Evolutionary conservation across 2,329 filamentous ascomycete species (phyloP), one percentile per base, ranked within the genome.

Genomic region (Nannizzia gypsea): DNA sequence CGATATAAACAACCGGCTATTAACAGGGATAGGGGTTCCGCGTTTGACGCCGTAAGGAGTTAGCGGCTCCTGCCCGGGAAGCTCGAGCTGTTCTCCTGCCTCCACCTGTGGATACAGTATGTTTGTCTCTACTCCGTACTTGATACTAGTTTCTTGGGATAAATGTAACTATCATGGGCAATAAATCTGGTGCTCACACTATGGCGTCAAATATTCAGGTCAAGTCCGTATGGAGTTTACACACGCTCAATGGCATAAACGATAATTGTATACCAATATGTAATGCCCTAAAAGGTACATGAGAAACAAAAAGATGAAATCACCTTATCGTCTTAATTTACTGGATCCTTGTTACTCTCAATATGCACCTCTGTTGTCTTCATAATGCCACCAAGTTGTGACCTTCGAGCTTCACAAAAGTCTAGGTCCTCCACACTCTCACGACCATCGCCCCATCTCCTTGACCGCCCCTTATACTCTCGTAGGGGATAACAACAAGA

Each of bases 351-450:
- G 44, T 50, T 26, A 50, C 44, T 50, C 6, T 50, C 20, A 26
- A 50, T 26, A 50, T 50, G 44, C 22, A 50, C 44, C 44, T 50
- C 44, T 48, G 58, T 61, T 5, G 61, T 63, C 31, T 61, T 63
- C 17, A 63, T 26, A 11, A 63, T 63, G 2, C 59, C 60, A 26
- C 44, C 22, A 4, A 57, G 52, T 6, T 57, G 9, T 15, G n/a
- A 13, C 2, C 9, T 4, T n/a, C 17, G 42, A 15, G 42, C 52
- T 17, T 40, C 54, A 17, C 17, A 20, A 17, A 20, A 20, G 24
- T 58, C 58, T 11, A 13, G 4, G 20, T 26, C 44, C 22, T 26
- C 8, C 44, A 26, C 4, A 4, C 20, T 20, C 15, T 26, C 22
- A 24, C 42, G 11, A n/a, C 22, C 44, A 26, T 15, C 44, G 9